Base-by-base conservation (phyloP, 257 asterid genomes). In the Nicotiana tabacum region DNA sequence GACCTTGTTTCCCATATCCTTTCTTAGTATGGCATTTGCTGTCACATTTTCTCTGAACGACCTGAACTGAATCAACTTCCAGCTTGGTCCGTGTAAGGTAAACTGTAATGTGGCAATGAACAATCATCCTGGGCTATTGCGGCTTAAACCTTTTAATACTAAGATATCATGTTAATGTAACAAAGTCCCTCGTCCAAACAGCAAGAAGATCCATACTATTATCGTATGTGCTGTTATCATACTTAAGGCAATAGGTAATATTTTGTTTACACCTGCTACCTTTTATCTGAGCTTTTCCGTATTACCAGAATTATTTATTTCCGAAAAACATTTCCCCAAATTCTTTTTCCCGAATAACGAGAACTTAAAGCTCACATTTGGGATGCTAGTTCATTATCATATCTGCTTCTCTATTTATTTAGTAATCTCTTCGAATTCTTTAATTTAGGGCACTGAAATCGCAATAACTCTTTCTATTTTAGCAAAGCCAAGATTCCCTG, bases 401-500 rank as follows among this genome's bases (percentile, higher is more conserved):
- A 12, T 33, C 37, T 24, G 60, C 24, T 18, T 65, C 13, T 37
- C 74, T 33, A 21, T 61, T 21, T 10, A 61, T 79, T 37, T 80
- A 29, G 16, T 46, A 51, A 46, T 80, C 51, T 16, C 51, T 62
- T 80, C 35, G 77, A 33, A 10, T 24, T 43, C 58, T 74, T 66
- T 51, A 6, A 10, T 35, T 37, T 10, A 43, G 17, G 62, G 24
- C 16, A 13, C 27, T 29, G 32, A 57, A 77, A 74, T 48, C 10
- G 35, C 12, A n/a, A 60, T 16, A 15, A 9, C 16, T 30, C 18
- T 55, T 35, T 83, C 55, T n/a, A 33, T 84, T 81, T 78, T 83
- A 87, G 85, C 77, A 48, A 66, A 66, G 85, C 67, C 88, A 85
- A 82, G 82, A 80, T 79, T 83, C 81, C 57, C 80, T 66, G 53